These are phyloP conservation scores for Solanum rostratum DNA, from an alignment of 257 asterid genomes.

Conservation along the genomic window DNA sequence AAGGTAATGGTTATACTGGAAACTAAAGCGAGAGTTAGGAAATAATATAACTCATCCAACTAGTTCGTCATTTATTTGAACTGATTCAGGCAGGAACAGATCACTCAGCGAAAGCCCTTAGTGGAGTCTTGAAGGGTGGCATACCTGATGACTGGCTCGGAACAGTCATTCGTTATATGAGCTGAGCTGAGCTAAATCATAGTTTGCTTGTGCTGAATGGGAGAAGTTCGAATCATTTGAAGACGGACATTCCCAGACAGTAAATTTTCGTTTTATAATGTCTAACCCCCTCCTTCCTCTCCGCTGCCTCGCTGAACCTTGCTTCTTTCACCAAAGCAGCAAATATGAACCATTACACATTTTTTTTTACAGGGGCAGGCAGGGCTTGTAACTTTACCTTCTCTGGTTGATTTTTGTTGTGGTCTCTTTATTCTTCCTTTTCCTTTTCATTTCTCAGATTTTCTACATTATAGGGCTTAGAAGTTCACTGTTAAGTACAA, in stretches of 20 bases:
- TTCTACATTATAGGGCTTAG: no score
- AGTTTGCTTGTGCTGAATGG: background rate
- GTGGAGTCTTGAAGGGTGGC: slow-evolving; percentile 34
- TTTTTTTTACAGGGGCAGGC: background rate
- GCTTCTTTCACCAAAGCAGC: background rate
- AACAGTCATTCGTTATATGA: slow-evolving; percentile 54
- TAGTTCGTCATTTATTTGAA: background rate
- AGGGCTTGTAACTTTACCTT: background rate
- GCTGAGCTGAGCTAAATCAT: slow-evolving; percentile 22
- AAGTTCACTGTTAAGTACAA: no score
- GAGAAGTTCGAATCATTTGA: background rate
- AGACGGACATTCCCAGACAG: background rate
- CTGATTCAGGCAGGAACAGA: slow-evolving; percentile 61
- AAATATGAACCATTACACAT: background rate
- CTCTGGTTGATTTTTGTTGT: background rate
- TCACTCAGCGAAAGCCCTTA: slow-evolving; percentile 59
- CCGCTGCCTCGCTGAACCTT: background rate
- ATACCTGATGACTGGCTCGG: slow-evolving; percentile 91
- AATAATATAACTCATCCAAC: background rate
- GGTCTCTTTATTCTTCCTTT: background rate
- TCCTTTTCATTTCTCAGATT: background rate
- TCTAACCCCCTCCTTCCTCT: background rate
- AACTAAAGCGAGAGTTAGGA: background rate
- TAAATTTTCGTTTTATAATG: background rate
- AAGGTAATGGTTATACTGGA: slow-evolving; percentile 36